Base-by-base conservation (phyloP, 805 yeast genomes). In the Saturnispora mendoncae region DNA sequence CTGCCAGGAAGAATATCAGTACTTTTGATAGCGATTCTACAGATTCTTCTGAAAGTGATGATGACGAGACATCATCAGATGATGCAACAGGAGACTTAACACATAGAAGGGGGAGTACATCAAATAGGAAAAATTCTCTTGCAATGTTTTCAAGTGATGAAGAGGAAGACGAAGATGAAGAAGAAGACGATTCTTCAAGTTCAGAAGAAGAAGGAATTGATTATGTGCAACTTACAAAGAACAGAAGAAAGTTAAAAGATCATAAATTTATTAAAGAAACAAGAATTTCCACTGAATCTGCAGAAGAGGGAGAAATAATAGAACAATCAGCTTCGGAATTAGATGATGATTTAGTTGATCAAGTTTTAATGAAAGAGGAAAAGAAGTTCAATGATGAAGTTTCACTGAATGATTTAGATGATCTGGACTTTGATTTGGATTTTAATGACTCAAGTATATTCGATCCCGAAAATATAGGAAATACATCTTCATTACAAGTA, bases 211-310 rank as follows among this genome's bases (percentile, higher is more conserved):
- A 77, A 28, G 78, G 76, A 49, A 76, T 81, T 2, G 90, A 83
- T 60, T 80, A 79, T 56, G 84, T 82, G 13, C 74, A 73, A 55
- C 60, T 83, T 46, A 82, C 84, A 27, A 83, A 80, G 8, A 81
- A 80, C 55, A 67, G 77, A 46, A 76, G 80, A 60, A 74, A 74
- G 19, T 14, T 14, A 19, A 29, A 69, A 63, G 45, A 68, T 77
- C 1, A 62, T 74, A 67, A 71, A 72, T 46, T 74, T 75, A 1
- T 70, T 64, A 3, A 56, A 55, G 39, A 33, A 20, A 30, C 12
- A n/a, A 19, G 38, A 28, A 3, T 18, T 8, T 26, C 25, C 12
- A 33, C 31, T 12, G 35, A 27, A 26, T 33, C 42, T 17, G 48
- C 46, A 5, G 47, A 46, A 8, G 46, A 36, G 21, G 54, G 47